Conservation (phyloP, 2,329 filamentous ascomycete genomes). For the Curvularia lunata region DNA sequence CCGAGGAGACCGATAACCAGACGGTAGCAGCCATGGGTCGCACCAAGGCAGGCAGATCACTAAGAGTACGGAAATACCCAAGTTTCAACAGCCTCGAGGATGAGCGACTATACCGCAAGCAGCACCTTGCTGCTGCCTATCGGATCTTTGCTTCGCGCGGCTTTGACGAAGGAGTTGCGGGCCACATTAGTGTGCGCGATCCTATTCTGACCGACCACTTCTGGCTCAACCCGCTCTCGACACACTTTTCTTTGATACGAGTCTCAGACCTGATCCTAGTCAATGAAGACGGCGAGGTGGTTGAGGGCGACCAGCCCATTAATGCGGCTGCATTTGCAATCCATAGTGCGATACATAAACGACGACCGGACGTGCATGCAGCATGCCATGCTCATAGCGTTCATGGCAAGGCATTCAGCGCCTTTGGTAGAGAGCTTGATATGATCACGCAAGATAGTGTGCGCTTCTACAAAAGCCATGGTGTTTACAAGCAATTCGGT, state of each 20-base stretch:
- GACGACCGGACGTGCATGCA: slow-evolving; percentile 49
- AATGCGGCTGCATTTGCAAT: slow-evolving; percentile 58
- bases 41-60: slow-evolving; percentile 53
- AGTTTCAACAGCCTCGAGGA: slow-evolving; percentile 49
- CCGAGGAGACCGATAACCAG: slow-evolving; percentile 51
- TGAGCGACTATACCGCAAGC: slow-evolving; percentile 53
- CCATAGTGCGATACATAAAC: slow-evolving; percentile 52
- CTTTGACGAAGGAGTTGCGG: slow-evolving; percentile 52
- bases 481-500: slow-evolving; percentile 51
- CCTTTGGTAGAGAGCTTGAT: slow-evolving; percentile 55
- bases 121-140: slow-evolving; percentile 56
- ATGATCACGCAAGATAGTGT: slow-evolving; percentile 58
- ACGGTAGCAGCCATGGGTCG: slow-evolving; percentile 55
- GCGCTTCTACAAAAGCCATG: slow-evolving; percentile 51
- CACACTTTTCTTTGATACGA: slow-evolving; percentile 53
- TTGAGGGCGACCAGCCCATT: slow-evolving; percentile 51
- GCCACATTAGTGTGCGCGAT: slow-evolving; percentile 55
- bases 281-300: slow-evolving; percentile 52
- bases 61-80: slow-evolving; percentile 56
- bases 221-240: slow-evolving; percentile 54
- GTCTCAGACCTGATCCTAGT: slow-evolving; percentile 54
- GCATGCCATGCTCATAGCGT: slow-evolving; percentile 56
- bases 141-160: slow-evolving; percentile 48
- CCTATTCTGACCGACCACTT: slow-evolving; percentile 44
- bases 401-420: slow-evolving; percentile 56